Base-by-base conservation (phyloP, 306 rosid genomes). In the Arachis hypogaea region DNA sequence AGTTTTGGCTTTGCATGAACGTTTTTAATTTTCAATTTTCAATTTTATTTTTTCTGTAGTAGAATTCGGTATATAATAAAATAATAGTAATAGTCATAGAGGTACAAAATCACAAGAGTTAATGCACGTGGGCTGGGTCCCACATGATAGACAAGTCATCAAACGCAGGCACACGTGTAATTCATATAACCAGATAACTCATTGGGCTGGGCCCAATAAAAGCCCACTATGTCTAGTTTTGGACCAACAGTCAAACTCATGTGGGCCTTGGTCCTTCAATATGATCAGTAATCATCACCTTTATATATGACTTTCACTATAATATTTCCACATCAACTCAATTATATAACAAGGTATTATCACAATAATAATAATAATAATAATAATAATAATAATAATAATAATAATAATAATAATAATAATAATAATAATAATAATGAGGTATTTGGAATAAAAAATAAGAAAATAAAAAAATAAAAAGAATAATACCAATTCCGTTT, bases 111-210 rank as follows among this genome's bases (percentile, higher is more conserved):
- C 11, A n/a, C 5, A 55, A 66, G 2, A 28, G 59, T 72, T 16
- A 42, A 51, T 3, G 44, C 82, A 75, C 78, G 75, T 78, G 84
- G 78, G 76, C 41, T 11, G 43, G 78, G 67, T 40, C 82, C 84
- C 84, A 4, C 1, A 11, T 57, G 44, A 42, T 6, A 16, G 72
- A 78, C 16, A 47, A 72, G 45, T 45, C 38, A n/a, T 5, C 7
- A 52, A 52, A 67, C 57, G 41, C 41, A 42, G 69, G 44, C 71
- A 72, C 76, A 80, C 83, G 79, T 84, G 83, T 64, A 33, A 54
- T 12, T 28, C 5, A 54, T 57, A 30, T 16, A 33, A 8, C 18
- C 83, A 79, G 55, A 61, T 44, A 44, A 7, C 2, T 72, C 7
- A 63, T 38, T 16, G 29, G 46, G 64, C 4, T 45, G 76, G 76